Conservation (phyloP, 441 rosid genomes). For the Metrosideros polymorpha region DNA sequence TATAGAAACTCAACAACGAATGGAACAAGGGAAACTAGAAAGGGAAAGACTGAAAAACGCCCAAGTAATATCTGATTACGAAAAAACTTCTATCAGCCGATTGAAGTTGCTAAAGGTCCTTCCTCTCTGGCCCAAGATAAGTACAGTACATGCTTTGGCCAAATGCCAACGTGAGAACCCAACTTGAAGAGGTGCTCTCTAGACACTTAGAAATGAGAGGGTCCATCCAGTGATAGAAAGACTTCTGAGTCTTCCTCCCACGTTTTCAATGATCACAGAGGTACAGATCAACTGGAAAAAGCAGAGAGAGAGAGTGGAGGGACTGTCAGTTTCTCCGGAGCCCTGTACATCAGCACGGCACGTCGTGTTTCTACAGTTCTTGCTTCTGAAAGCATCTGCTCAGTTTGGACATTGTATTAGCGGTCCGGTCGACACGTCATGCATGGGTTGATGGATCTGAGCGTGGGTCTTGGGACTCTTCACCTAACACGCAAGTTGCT, state of each 20-base stretch:
- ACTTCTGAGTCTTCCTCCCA: background rate
- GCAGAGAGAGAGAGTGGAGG: background rate
- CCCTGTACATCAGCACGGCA: background rate
- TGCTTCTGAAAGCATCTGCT: background rate
- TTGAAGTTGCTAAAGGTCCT: background rate
- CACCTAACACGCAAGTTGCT: background rate
- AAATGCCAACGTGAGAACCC: background rate
- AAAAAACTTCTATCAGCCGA: too few species aligned
- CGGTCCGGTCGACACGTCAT: too few species aligned
- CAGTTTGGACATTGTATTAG: background rate
- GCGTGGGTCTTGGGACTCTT: background rate
- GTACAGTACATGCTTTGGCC: background rate
- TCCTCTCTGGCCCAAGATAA: background rate
- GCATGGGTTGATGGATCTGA: background rate
- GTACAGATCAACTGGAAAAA: background rate
- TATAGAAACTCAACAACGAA: too few species aligned
- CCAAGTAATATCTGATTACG: too few species aligned
- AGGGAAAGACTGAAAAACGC: too few species aligned
- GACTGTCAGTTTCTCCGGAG: background rate
- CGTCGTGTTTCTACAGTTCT: background rate
- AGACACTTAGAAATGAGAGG: background rate
- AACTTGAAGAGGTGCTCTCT: background rate
- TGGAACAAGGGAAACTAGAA: too few species aligned
- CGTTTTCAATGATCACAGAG: background rate
- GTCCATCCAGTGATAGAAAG: background rate